Conservation (phyloP, 2,329 filamentous ascomycete genomes). For the Ophiognomonia clavigignenti-juglandacearum region DNA sequence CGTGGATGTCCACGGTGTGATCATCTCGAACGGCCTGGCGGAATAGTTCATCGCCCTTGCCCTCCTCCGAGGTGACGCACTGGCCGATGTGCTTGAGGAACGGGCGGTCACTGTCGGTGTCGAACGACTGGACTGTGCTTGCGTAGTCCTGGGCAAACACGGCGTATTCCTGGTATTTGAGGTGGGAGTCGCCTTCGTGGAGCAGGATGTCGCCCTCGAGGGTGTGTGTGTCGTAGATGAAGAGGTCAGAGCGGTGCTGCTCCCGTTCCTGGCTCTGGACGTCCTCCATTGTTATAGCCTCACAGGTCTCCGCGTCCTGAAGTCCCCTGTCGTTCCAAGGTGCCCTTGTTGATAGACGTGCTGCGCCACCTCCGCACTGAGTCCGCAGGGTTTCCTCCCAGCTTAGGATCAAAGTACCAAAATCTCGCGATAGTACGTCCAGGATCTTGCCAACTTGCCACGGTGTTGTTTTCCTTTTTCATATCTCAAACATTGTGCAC, state of each 20-base stretch:
- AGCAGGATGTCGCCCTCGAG: conserved; percentile 30
- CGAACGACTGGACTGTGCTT: conserved; percentile 19
- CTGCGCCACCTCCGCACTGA: too few relatives aligned
- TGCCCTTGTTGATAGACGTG: too few relatives aligned
- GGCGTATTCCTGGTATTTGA: conserved; percentile 35
- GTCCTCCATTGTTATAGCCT: too few relatives aligned
- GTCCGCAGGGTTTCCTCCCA: too few relatives aligned
- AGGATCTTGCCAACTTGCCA: too few relatives aligned
- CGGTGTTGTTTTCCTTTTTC: too few relatives aligned
- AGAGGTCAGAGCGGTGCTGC: conserved; percentile 26
- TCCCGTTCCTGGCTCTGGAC: not conserved
- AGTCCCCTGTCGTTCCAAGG: too few relatives aligned
- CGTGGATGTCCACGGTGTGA: conserved; percentile 25
- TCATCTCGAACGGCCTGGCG: conserved; percentile 29
- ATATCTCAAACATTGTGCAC: too few relatives aligned
- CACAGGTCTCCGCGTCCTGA: not conserved
- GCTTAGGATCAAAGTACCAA: too few relatives aligned
- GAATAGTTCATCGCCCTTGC: conserved; percentile 26
- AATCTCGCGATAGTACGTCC: too few relatives aligned
- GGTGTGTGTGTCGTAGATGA: conserved; percentile 30
- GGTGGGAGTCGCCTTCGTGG: conserved; percentile 25
- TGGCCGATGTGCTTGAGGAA: conserved; percentile 25
- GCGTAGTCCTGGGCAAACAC: conserved; percentile 23
- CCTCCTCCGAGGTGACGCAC: conserved; percentile 28
- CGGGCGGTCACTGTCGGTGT: conserved; percentile 11